Evolutionary conservation across 148 eudicot genomes (phyloP), one percentile per base, ranked within the genome.

Genomic region (Pouteria glomerata): DNA sequence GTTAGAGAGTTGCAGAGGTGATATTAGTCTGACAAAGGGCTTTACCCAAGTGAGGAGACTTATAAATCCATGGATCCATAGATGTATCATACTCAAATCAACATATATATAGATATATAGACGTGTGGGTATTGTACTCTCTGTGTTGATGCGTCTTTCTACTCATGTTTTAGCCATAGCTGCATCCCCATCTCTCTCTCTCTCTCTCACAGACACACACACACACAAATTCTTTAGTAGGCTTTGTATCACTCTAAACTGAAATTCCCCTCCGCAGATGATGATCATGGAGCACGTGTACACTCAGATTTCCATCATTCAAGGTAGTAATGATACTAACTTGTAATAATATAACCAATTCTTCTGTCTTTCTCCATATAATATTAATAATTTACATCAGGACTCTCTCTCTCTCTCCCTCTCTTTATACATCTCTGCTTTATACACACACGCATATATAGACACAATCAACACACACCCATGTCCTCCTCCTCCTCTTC

Each of bases 231-330:
- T 26, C 13, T 71, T 29, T 8, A 29, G 13, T 66, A 45, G 45
- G 30, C 16, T 45, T 47, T 41, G 52, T 26, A 13, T 23, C 7
- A 61, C 26, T 30, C 18, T 0, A 35, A 52, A 57, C 58, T 65
- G 30, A 37, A 76, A 47, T 79, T 70, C 69, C 29, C 31, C 50
- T 75, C 53, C 55, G 75, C 74, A 77, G 83, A 42, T 66, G 86
- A 70, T 79, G 73, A 80, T 77, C 63, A 35, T 63, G 70, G 66
- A 77, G 51, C 87, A 77, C 84, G 84, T 78, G 80, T 64, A 75
- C 63, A 69, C 70, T 70, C 74, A 39, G 73, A 77, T 67, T 74
- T 74, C 57, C 66, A 63, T 77, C 72, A 74, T 48, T 63, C 69
- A 47, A 79, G 78, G 78, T 79, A 74, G 65, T 37, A 59, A 77